Base-by-base conservation (phyloP, 345 rosid genomes). In the Laguncularia racemosa region DNA sequence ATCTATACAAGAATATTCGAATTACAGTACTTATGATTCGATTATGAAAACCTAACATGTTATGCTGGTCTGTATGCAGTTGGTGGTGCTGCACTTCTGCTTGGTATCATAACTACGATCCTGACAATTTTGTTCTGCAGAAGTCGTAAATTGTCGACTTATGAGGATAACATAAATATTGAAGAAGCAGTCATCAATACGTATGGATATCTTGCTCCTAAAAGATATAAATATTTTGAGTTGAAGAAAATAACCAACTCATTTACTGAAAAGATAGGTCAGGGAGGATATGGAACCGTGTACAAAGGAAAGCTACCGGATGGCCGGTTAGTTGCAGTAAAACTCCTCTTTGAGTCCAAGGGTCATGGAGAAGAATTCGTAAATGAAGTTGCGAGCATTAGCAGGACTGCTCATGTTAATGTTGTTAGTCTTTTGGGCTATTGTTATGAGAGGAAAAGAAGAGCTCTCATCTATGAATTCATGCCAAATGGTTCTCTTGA, bases 331-430 rank as follows among this genome's bases (percentile, higher is more conserved):
- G 75, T 78, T 13, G 83, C 76, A 18, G 26, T 75, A 7, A 75
- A 78, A 58, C 46, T 75, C 26, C 55, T 75, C 38, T 55, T 69
- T 3, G 56, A 57, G 0, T 67, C 73, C 17, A 64, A 72, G 16
- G 75, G 40, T 6, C 4, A 71, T 60, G 79, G 73, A 53, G 63
- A 74, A 20, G 79, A 78, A 14, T 71, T 74, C 48, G 65, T 74
- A 66, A 74, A 74, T 20, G 82, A 77, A 20, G 47, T 77, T 57
- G 67, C 60, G 2, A 77, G 78, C 40, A 33, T 33, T 33, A 33
- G 40, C 6, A 33, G 40, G 40, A 33, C 40, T 33, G 7, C 40
- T 8, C 40, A 33, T 33, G 40, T 33, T 8, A 33, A 33, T 33
- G 10, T 33, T 33, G 40, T 33, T 33, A 3, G 40, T 33, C 40